Conservation (phyloP, 2,329 filamentous ascomycete genomes). For the Aureobasidium sp. region DNA sequence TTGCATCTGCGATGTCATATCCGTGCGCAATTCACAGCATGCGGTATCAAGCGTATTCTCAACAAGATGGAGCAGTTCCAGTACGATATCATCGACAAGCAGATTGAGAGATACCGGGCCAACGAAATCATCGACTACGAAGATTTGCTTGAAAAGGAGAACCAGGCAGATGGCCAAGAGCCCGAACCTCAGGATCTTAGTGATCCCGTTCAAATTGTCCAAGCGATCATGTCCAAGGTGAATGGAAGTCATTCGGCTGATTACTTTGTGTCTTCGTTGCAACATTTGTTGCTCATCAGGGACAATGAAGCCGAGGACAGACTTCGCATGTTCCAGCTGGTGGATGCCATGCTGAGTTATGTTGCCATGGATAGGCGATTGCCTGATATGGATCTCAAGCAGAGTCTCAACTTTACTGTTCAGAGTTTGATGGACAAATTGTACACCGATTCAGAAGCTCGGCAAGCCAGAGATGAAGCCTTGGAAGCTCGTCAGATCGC, state of each 20-base stretch:
- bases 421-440: slow-evolving; percentile 91
- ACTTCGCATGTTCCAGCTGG: slow-evolving; percentile 90
- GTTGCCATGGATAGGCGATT: slow-evolving; percentile 95
- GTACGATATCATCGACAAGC: slow-evolving; percentile 97
- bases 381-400: slow-evolving; percentile 95
- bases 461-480: slow-evolving; percentile 85
- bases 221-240: slow-evolving; percentile 82
- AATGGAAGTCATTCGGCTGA: slow-evolving; percentile 80
- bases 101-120: slow-evolving; percentile 84
- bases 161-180: slow-evolving; percentile 78
- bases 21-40: slow-evolving; percentile 89
- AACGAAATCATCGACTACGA: slow-evolving; percentile 99
- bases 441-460: slow-evolving; percentile 91
- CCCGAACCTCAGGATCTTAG: slow-evolving; percentile 85
- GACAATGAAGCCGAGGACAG: slow-evolving; percentile 90
- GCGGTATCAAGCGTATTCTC: slow-evolving; percentile 88
- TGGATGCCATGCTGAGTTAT: slow-evolving; percentile 98
- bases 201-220: slow-evolving; percentile 86
- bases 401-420: slow-evolving; percentile 94
- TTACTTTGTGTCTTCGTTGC: slow-evolving; percentile 91
- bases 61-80: slow-evolving; percentile 98
- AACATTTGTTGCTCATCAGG: slow-evolving; percentile 87
- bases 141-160: slow-evolving; percentile 87
- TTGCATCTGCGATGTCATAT: slow-evolving; percentile 89
- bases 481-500: slow-evolving; percentile 86